Conservation (phyloP, 2,329 filamentous ascomycete genomes). For the Ophiognomonia clavigignenti-juglandacearum region DNA sequence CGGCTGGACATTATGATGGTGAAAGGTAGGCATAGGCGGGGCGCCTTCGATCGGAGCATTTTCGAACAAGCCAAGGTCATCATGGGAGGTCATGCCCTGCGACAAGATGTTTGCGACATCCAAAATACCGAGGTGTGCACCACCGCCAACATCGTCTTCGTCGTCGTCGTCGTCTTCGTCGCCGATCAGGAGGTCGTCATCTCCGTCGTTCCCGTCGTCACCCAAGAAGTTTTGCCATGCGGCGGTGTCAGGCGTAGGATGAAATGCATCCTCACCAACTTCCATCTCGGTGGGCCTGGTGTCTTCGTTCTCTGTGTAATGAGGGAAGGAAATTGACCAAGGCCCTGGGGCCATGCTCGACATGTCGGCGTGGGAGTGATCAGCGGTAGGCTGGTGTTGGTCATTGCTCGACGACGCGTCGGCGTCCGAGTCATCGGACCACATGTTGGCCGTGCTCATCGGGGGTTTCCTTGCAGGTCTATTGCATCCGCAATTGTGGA, state of each 20-base stretch:
- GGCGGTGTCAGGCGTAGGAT: slow-evolving; percentile 10
- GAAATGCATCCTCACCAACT: background rate
- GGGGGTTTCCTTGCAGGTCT: slow-evolving; percentile 1
- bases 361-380: background rate
- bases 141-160: slow-evolving; percentile 21
- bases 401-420: slow-evolving; percentile 5
- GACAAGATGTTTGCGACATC: slow-evolving; percentile 18
- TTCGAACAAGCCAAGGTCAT: too few relatives aligned
- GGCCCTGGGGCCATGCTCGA: slow-evolving; percentile 1
- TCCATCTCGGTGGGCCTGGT: slow-evolving; percentile 3
- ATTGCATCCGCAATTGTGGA: slow-evolving; percentile 11
- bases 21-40: too few relatives aligned
- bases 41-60: too few relatives aligned
- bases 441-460: slow-evolving; percentile 16
- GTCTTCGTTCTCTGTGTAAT: background rate
- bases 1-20: too few relatives aligned
- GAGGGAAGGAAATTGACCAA: background rate
- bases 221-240: too few relatives aligned
- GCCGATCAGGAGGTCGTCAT: too few relatives aligned
- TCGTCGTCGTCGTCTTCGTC: slow-evolving; percentile 22
- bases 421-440: slow-evolving; percentile 15
- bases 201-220: too few relatives aligned
- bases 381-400: background rate
- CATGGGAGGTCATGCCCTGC: slow-evolving; percentile 20
- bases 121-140: slow-evolving; percentile 18